These are phyloP conservation scores for Rachicladosporium sp. DNA, from an alignment of 2,329 filamentous ascomycete genomes.

Conservation along the genomic window DNA sequence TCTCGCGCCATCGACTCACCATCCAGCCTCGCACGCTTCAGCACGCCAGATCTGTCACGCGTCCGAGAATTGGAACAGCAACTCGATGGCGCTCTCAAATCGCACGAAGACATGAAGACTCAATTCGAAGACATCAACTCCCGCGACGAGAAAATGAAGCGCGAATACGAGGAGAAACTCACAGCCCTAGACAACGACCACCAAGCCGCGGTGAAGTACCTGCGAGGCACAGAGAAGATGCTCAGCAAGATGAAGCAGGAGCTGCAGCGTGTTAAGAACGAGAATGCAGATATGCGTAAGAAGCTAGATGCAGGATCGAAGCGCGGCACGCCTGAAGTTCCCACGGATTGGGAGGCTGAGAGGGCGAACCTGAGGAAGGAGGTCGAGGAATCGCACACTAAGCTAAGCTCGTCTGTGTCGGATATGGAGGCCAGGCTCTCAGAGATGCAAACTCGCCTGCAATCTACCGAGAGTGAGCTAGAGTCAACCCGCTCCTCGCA, in stretches of 20 bases:
- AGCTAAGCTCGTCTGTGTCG: conserved; percentile 52
- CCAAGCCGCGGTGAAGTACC: conserved; percentile 93
- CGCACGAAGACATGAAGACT: conserved; percentile 75
- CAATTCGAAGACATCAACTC: conserved; percentile 64
- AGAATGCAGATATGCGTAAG: conserved; percentile 69
- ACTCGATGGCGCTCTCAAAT: conserved; percentile 60
- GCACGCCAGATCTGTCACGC: conserved; percentile 65
- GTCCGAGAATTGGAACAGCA: conserved; percentile 81
- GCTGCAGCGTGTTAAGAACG: conserved; percentile 77
- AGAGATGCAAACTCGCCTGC: conserved; percentile 57
- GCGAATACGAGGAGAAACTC: conserved; percentile 82
- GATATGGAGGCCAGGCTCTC: conserved; percentile 61
- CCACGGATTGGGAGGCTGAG: conserved; percentile 63
- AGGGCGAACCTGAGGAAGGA: conserved; percentile 54
- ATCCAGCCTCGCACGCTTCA: conserved; percentile 51
- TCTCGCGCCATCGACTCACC: conserved; percentile 62
- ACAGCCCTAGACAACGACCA: conserved; percentile 93
- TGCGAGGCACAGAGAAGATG: conserved; percentile 98
- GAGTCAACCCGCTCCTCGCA: conserved; percentile 48
- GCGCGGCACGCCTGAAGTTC: conserved; percentile 29
- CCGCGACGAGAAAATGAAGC: conserved; percentile 76
- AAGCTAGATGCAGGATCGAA: conserved; percentile 44
- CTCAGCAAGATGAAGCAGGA: conserved; percentile 97
- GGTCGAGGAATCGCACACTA: conserved; percentile 56
- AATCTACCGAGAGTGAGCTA: conserved; percentile 53